Percentiles rank a stretch among this genome's conserved stretches.
These are phyloP conservation scores for Solanum acaule DNA, from an alignment of 257 asterid genomes.

Conservation along the genomic window DNA sequence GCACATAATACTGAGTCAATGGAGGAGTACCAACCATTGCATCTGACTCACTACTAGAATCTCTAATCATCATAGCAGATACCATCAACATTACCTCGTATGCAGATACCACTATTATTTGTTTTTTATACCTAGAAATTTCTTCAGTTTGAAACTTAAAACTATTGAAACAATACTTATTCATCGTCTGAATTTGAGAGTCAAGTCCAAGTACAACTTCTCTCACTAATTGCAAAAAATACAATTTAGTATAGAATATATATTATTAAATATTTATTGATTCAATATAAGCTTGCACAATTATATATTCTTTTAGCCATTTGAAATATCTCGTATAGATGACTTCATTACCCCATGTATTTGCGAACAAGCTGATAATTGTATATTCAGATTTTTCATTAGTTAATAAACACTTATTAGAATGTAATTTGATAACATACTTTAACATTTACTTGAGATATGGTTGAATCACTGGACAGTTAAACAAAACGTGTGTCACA, in stretches of 20 bases:
- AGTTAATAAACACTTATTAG: neutral
- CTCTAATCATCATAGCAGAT: neutral
- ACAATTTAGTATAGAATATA: no score
- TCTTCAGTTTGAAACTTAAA: neutral
- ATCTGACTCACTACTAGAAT: neutral
- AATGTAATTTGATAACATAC: neutral
- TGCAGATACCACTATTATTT: neutral
- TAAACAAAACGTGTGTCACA: neutral
- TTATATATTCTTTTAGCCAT: neutral
- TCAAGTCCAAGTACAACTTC: neutral
- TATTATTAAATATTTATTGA: no score
- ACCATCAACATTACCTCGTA: neutral
- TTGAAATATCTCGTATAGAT: neutral
- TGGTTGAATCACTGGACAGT: neutral
- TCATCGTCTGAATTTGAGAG: neutral
- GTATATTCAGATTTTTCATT: no score
- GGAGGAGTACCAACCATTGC: neutral
- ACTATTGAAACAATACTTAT: neutral
- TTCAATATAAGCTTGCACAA: neutral
- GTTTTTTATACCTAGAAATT: no score
- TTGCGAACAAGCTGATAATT: neutral
- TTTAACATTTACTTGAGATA: neutral
- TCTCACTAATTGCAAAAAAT: neutral
- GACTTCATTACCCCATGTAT: neutral
- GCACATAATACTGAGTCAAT: neutral